Percentiles rank a stretch among this genome's conserved stretches.
These are phyloP conservation scores for Geotrichum fermentans DNA, from an alignment of 1,139 yeast species.

Conservation along the genomic window DNA sequence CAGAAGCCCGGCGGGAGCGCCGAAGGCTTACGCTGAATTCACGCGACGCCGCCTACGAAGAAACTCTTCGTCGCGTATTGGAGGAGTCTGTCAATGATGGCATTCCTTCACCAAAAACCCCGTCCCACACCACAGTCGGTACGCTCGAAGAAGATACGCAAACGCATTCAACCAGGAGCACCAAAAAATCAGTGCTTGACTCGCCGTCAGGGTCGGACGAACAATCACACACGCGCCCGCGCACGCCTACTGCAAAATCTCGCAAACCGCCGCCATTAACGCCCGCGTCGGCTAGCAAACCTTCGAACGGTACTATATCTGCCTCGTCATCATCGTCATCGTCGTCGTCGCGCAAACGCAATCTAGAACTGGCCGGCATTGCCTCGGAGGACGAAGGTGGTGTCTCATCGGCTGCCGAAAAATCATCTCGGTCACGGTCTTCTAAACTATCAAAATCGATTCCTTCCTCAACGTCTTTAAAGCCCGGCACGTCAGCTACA, in stretches of 20 bases:
- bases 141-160: neutral
- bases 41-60: constrained; percentile 59
- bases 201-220: constrained; percentile 15
- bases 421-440: neutral
- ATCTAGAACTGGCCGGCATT: constrained; percentile 5
- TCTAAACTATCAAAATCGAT: neutral
- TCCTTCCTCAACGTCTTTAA: neutral
- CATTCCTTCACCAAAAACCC: constrained; percentile 4
- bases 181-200: constrained; percentile 4
- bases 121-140: neutral
- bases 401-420: constrained; percentile 3
- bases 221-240: constrained; percentile 4
- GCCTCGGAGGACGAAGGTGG: constrained; percentile 11
- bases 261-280: constrained; percentile 20
- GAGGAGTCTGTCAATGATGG: constrained; percentile 61
- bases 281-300: neutral
- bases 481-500: neutral
- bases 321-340: neutral
- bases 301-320: neutral
- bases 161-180: neutral
- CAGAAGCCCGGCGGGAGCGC: constrained; percentile 15
- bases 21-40: constrained; percentile 17
- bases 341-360: constrained; percentile 6
- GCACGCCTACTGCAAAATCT: constrained; percentile 9
- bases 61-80: constrained; percentile 61